Conservation (phyloP, 2,329 filamentous ascomycete species). For the Talaromyces piceae region DNA sequence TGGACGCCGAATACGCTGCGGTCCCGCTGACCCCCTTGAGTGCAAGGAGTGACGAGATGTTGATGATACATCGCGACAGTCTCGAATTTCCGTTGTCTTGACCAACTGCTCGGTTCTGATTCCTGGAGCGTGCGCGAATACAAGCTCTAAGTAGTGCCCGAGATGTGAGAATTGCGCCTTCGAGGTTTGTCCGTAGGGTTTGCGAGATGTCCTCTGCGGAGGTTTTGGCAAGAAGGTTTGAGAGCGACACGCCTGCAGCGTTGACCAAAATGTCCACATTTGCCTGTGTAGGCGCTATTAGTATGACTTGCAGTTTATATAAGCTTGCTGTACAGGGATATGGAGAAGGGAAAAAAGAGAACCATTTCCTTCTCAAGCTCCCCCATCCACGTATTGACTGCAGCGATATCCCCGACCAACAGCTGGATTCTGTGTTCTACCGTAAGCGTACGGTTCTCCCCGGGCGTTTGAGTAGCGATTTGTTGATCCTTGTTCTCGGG, state of each 20-base stretch:
- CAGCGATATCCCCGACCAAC: slow-evolving; percentile 33
- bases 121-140: slow-evolving; percentile 24
- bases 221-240: slow-evolving; percentile 54
- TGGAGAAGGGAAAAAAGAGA: no score
- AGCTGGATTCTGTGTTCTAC: slow-evolving; percentile 15
- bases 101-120: slow-evolving; percentile 10
- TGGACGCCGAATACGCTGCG: slow-evolving; percentile 68
- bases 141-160: slow-evolving; percentile 30
- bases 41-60: slow-evolving; percentile 70
- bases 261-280: slow-evolving; percentile 62
- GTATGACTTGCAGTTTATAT: no score
- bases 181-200: slow-evolving; percentile 64
- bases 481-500: background rate
- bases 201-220: slow-evolving; percentile 44
- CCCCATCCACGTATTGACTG: slow-evolving; percentile 25
- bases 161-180: slow-evolving; percentile 35
- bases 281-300: slow-evolving; percentile 16
- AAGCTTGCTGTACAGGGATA: no score
- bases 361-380: slow-evolving; percentile 34
- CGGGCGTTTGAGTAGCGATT: slow-evolving; percentile 16
- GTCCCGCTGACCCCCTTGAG: slow-evolving; percentile 62
- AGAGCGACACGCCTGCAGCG: slow-evolving; percentile 66
- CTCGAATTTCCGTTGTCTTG: slow-evolving; percentile 37
- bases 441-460: slow-evolving; percentile 13
- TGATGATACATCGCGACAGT: slow-evolving; percentile 68